phyloP scores from a whole-genome alignment of 495 filamentous ascomycete genomes.

The Rhizodiscina lignyota region DNA sequence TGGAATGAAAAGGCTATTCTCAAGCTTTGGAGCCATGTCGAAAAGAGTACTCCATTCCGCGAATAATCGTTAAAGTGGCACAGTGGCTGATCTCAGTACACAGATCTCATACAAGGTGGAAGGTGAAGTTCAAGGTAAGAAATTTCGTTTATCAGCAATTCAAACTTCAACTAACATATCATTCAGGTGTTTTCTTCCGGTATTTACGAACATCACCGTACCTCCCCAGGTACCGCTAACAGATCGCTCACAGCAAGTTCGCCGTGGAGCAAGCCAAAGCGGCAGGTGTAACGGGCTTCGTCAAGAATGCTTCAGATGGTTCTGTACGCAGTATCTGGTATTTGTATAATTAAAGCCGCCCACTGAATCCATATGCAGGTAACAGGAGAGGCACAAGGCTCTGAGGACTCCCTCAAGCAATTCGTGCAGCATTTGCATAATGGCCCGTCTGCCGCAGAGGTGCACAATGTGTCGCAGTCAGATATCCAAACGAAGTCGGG shows the following conservation, averaged over 20 bases:
- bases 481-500: slow-evolving; percentile 41
- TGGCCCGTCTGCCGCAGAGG: slow-evolving; percentile 50
- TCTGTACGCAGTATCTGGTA: slow-evolving; percentile 29
- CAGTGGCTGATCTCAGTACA: neutral
- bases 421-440: slow-evolving; percentile 62
- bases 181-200: slow-evolving; percentile 56
- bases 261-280: slow-evolving; percentile 30
- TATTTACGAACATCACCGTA: slow-evolving; percentile 17
- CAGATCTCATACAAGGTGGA: slow-evolving; percentile 39
- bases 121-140: slow-evolving; percentile 34
- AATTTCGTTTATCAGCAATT: neutral
- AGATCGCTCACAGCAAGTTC: neutral
- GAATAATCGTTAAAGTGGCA: neutral
- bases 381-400: slow-evolving; percentile 79
- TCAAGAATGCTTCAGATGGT: slow-evolving; percentile 57
- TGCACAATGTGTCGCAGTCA: slow-evolving; percentile 54
- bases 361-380: slow-evolving; percentile 34
- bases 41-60: no score
- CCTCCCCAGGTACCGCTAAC: neutral
- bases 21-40: neutral
- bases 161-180: slow-evolving; percentile 4
- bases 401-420: slow-evolving; percentile 39
- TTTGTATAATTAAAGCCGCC: neutral
- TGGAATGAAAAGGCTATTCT: neutral
- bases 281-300: slow-evolving; percentile 58